phyloP scores from a whole-genome alignment of 495 filamentous ascomycete species.

The Aspergillus ostianus region DNA sequence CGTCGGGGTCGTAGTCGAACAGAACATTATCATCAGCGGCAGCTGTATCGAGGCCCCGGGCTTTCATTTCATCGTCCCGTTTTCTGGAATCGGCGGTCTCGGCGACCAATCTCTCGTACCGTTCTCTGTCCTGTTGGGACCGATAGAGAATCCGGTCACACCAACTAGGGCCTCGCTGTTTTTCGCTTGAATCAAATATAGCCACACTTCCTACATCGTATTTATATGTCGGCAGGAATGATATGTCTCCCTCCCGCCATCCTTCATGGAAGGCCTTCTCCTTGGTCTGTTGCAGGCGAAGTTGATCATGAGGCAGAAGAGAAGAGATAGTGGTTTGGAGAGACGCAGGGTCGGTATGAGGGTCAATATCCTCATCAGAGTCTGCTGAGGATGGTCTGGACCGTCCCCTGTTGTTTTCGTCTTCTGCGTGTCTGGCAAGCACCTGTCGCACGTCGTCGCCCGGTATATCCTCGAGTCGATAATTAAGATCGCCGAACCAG shows the following conservation, averaged over 20 bases:
- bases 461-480: slow-evolving; percentile 82
- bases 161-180: slow-evolving; percentile 90
- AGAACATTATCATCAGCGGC: slow-evolving; percentile 79
- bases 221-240: slow-evolving; percentile 91
- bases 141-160: slow-evolving; percentile 95
- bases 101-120: slow-evolving; percentile 64
- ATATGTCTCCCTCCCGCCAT: slow-evolving; percentile 86
- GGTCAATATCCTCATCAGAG: slow-evolving; percentile 39
- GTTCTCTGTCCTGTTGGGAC: slow-evolving; percentile 64
- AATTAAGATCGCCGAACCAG: slow-evolving; percentile 98
- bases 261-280: slow-evolving; percentile 83
- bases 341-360: slow-evolving; percentile 57
- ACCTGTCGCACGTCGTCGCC: slow-evolving; percentile 87
- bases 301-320: slow-evolving; percentile 86
- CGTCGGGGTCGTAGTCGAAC: slow-evolving; percentile 86
- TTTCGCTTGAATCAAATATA: slow-evolving; percentile 92
- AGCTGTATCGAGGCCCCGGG: slow-evolving; percentile 69
- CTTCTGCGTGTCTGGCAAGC: slow-evolving; percentile 75
- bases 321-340: slow-evolving; percentile 84
- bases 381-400: slow-evolving; percentile 23
- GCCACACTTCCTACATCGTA: slow-evolving; percentile 95
- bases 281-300: slow-evolving; percentile 67
- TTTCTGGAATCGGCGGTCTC: slow-evolving; percentile 67
- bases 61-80: slow-evolving; percentile 81
- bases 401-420: slow-evolving; percentile 61